phyloP scores from a whole-genome alignment of 169 alveolate species.

The Pseudocohnilembus persalinus region DNA sequence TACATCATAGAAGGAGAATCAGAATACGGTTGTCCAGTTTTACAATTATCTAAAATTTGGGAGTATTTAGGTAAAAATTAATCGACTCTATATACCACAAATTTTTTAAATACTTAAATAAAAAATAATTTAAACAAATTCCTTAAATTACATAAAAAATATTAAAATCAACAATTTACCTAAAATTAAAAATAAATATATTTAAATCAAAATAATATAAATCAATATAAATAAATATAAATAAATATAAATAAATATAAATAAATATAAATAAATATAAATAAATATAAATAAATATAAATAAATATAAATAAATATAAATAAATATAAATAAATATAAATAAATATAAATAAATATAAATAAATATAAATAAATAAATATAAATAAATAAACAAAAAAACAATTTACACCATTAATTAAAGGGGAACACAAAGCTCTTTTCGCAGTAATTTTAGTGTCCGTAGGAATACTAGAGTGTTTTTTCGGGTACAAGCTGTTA shows the following conservation, averaged over 20 bases:
- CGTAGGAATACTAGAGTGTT: conserved; percentile 6
- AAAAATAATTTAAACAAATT: neutral
- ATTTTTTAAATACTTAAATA: neutral
- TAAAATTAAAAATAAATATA: neutral
- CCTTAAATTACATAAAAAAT: neutral
- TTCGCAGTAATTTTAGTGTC: neutral
- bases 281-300: too few relatives aligned
- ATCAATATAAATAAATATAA: neutral
- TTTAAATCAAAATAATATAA: too few relatives aligned
- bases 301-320: too few relatives aligned
- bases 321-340: too few relatives aligned
- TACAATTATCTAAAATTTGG: conserved; percentile 19
- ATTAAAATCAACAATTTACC: neutral
- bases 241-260: too few relatives aligned
- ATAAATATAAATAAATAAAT: neutral
- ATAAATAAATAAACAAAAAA: too few relatives aligned
- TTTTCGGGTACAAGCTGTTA: conserved; percentile 8
- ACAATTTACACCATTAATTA: neutral
- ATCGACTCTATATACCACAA: neutral
- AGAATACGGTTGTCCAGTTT: conserved; percentile 20
- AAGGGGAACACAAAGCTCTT: neutral
- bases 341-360: too few relatives aligned
- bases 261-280: too few relatives aligned
- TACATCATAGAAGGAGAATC: neutral
- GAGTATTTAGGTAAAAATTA: neutral